These are phyloP conservation scores for Diospyros lotus DNA, from an alignment of 148 eudicot species.

Conservation along the genomic window DNA sequence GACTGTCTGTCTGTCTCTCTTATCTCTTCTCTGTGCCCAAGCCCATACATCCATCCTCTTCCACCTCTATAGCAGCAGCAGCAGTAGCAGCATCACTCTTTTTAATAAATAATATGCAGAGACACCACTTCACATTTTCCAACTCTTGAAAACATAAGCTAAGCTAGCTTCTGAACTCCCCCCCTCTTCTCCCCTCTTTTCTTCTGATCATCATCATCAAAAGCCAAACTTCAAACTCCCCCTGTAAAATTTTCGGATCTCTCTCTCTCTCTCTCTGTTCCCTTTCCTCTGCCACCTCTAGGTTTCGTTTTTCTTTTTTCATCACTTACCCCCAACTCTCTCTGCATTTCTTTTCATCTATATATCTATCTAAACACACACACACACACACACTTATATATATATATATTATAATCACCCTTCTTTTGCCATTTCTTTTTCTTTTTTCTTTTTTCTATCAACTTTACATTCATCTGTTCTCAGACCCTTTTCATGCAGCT, in stretches of 20 bases:
- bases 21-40: constrained; percentile 68
- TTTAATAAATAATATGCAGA: constrained; percentile 12
- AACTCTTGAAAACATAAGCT: constrained; percentile 5
- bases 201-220: not conserved
- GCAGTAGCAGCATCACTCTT: not conserved
- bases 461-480: no score
- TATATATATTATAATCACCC: no score
- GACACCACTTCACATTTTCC: constrained; percentile 16
- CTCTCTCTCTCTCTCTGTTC: constrained; percentile 17
- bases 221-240: constrained; percentile 2
- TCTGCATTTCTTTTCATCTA: no score
- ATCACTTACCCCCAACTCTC: not conserved
- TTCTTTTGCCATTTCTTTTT: no score
- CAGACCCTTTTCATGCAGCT: no score
- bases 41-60: constrained; percentile 55
- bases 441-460: no score
- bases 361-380: not conserved
- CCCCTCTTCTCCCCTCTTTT: not conserved
- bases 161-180: constrained; percentile 18
- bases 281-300: not conserved
- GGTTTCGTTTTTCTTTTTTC: not conserved
- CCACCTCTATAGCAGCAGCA: not conserved
- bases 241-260: not conserved
- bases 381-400: no score
- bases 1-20: constrained; percentile 28